These are phyloP conservation scores for Penicillium flavigenum DNA, from an alignment of 495 filamentous ascomycete species.

Conservation along the genomic window DNA sequence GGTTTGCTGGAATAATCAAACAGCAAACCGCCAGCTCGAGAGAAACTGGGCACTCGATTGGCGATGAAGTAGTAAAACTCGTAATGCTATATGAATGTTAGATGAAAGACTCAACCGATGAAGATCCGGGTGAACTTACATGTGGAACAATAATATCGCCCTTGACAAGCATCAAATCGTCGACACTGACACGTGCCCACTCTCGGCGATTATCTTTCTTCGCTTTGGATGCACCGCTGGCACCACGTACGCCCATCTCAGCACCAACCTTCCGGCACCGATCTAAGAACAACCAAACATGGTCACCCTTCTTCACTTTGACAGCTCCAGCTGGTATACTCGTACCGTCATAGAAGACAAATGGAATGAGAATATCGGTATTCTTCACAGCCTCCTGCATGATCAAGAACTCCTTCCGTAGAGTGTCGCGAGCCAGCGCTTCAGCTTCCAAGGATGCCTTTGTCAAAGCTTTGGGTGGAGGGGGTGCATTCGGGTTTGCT, in stretches of 20 bases:
- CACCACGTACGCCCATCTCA: slow-evolving; percentile 68
- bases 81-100: slow-evolving; percentile 67
- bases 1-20: slow-evolving; percentile 76
- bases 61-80: slow-evolving; percentile 96
- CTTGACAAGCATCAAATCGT: slow-evolving; percentile 92
- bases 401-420: slow-evolving; percentile 80
- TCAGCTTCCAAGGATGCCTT: slow-evolving; percentile 82
- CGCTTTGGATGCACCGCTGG: slow-evolving; percentile 52
- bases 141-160: slow-evolving; percentile 93
- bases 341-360: slow-evolving; percentile 98
- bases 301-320: slow-evolving; percentile 89
- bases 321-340: slow-evolving; percentile 83
- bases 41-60: slow-evolving; percentile 74
- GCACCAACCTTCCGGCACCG: slow-evolving; percentile 86
- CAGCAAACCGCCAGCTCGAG: slow-evolving; percentile 51
- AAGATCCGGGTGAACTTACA: slow-evolving; percentile 53
- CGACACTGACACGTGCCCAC: slow-evolving; percentile 93
- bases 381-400: slow-evolving; percentile 86
- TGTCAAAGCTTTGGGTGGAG: slow-evolving; percentile 78
- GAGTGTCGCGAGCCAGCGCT: slow-evolving; percentile 73
- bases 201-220: slow-evolving; percentile 66
- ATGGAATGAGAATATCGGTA: slow-evolving; percentile 87
- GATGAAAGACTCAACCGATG: slow-evolving; percentile 3
- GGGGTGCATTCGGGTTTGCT: slow-evolving; percentile 63
- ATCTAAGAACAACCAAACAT: slow-evolving; percentile 87